These are phyloP conservation scores for Pyrenula aspistea DNA, from an alignment of 495 filamentous ascomycete species.

Conservation along the genomic window DNA sequence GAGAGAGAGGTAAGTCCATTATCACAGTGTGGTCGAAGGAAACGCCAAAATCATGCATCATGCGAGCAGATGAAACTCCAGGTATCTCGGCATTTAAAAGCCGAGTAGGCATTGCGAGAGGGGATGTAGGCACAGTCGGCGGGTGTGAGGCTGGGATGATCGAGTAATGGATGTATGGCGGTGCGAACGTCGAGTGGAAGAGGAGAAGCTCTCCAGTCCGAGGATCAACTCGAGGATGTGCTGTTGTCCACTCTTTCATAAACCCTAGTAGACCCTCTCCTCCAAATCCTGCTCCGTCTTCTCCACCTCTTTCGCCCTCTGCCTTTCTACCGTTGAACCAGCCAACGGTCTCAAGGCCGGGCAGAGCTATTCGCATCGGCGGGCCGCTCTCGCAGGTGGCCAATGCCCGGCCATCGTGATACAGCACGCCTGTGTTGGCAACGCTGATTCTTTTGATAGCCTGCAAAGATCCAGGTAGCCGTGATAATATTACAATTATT, in stretches of 20 bases:
- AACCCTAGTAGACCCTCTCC: slow-evolving; percentile 37
- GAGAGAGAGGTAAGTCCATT: slow-evolving; percentile 50
- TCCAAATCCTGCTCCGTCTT: slow-evolving; percentile 27
- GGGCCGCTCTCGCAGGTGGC: slow-evolving; percentile 58
- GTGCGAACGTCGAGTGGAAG: slow-evolving; percentile 46
- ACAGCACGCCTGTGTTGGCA: slow-evolving; percentile 49
- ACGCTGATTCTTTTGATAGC: slow-evolving; percentile 49
- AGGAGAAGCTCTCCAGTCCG: slow-evolving; percentile 47
- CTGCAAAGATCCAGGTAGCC: slow-evolving; percentile 36
- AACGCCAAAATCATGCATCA: slow-evolving; percentile 66
- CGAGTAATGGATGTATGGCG: slow-evolving; percentile 55
- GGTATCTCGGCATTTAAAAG: slow-evolving; percentile 36
- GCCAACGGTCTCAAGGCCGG: slow-evolving; percentile 47
- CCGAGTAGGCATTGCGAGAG: background rate
- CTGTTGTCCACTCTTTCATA: slow-evolving; percentile 57
- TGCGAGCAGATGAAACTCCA: slow-evolving; percentile 45
- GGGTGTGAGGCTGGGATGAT: slow-evolving; percentile 29
- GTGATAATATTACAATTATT: slow-evolving; percentile 38
- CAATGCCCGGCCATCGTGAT: slow-evolving; percentile 52
- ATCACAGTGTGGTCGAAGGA: slow-evolving; percentile 46
- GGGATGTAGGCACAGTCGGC: slow-evolving; percentile 5
- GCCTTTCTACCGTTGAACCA: slow-evolving; percentile 48
- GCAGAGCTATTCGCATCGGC: slow-evolving; percentile 48
- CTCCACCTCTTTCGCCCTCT: slow-evolving; percentile 29
- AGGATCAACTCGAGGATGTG: slow-evolving; percentile 52